Conservation (phyloP, 441 rosid species). For the Gossypium gossypioides region DNA sequence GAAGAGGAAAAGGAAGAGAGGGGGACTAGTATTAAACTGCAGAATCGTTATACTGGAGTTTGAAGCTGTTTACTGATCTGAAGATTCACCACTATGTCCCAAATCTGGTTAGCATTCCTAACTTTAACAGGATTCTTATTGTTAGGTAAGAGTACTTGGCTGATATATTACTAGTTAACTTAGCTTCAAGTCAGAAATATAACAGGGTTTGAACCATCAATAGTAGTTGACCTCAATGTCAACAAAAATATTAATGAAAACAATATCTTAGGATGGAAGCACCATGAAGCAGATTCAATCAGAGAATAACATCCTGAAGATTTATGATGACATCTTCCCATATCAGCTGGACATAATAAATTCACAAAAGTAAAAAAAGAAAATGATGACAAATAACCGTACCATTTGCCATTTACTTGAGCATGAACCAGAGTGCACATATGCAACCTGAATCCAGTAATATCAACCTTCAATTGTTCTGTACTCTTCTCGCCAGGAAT, state of each 20-base stretch:
- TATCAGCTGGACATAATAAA: neutral
- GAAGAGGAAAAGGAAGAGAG: neutral
- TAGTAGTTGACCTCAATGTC: neutral
- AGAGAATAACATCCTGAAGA: neutral
- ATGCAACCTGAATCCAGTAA: constrained; percentile 84
- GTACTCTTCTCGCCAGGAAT: constrained; percentile 61
- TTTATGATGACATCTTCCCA: neutral
- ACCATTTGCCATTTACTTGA: constrained; percentile 94
- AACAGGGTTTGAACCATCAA: neutral
- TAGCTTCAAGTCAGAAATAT: neutral
- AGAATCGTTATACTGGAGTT: neutral
- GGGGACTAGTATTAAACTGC: neutral
- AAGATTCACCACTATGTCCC: too few relatives aligned
- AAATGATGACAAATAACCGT: constrained; percentile 21
- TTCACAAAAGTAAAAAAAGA: constrained; percentile 5
- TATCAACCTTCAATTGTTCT: constrained; percentile 84
- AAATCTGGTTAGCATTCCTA: neutral
- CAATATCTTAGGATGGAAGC: neutral
- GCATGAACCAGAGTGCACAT: constrained; percentile 81
- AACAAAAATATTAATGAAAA: neutral
- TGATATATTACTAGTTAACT: neutral
- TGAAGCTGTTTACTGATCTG: neutral
- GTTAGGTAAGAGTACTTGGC: neutral
- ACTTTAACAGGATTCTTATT: neutral
- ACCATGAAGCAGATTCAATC: neutral